Evolutionary conservation across 495 filamentous ascomycete genomes (phyloP).

Genomic region (Penicillium diatomitis): DNA sequence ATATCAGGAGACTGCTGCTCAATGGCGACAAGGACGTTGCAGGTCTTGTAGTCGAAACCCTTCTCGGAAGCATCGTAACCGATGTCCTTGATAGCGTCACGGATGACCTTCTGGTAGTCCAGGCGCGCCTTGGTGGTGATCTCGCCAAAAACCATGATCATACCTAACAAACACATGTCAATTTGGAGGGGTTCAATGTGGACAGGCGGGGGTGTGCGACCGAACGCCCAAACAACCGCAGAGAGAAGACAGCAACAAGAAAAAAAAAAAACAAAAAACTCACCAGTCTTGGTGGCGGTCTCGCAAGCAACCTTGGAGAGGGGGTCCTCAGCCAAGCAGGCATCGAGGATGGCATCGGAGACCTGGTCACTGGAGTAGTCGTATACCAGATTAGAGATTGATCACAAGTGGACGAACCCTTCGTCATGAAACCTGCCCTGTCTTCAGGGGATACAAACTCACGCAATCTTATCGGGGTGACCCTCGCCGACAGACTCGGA

Average conservation of each 20-base stretch:
- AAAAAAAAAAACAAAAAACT: slow-evolving; percentile 6
- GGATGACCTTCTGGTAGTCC: slow-evolving; percentile 98
- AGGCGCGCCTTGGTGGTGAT: slow-evolving; percentile 92
- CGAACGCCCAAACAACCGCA: not conserved
- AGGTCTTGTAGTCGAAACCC: slow-evolving; percentile 99
- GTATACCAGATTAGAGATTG: not conserved
- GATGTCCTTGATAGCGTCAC: slow-evolving; percentile 92
- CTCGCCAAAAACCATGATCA: slow-evolving; percentile 99
- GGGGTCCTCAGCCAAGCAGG: slow-evolving; percentile 86
- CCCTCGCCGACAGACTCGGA: slow-evolving; percentile 98
- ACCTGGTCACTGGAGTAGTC: slow-evolving; percentile 66
- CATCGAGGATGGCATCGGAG: slow-evolving; percentile 97
- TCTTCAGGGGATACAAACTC: slow-evolving; percentile 21
- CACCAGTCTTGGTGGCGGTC: slow-evolving; percentile 96
- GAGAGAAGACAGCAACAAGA: not conserved
- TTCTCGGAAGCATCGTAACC: slow-evolving; percentile 95
- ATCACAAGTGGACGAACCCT: not conserved
- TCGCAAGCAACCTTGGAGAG: slow-evolving; percentile 98
- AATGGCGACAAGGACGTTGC: slow-evolving; percentile 96
- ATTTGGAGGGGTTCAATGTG: slow-evolving; percentile 2
- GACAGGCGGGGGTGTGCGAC: not conserved
- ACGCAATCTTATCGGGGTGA: slow-evolving; percentile 95
- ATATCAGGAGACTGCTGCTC: slow-evolving; percentile 99
- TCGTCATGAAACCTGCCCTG: not conserved
- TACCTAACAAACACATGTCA: slow-evolving; percentile 40